phyloP scores from a whole-genome alignment of 257 asterid species.

The Scutellaria baicalensis region DNA sequence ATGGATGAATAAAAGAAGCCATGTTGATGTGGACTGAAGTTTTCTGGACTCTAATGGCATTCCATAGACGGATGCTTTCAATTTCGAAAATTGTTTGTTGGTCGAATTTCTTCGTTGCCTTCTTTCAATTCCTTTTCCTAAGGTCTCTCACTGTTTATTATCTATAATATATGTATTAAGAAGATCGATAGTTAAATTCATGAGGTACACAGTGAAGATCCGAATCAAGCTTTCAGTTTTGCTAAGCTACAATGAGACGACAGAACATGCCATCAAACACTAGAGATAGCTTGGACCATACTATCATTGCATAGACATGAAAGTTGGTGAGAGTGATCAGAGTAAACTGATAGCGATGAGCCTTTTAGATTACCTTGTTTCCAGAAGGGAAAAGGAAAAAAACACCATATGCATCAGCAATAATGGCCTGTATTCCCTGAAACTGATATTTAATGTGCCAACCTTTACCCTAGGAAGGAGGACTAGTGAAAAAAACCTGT shows the following conservation, averaged over 20 bases:
- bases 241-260: background rate
- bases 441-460: conserved; percentile 14
- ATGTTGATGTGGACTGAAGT: conserved; percentile 12
- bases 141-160: background rate
- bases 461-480: conserved; percentile 5
- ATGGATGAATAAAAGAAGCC: conserved; percentile 1
- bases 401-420: conserved; percentile 1
- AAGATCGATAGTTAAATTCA: background rate
- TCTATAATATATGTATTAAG: background rate
- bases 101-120: background rate
- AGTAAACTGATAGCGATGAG: conserved; percentile 1
- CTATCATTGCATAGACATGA: conserved; percentile 7
- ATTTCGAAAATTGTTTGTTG: too few species aligned
- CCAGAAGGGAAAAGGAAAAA: background rate
- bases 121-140: background rate
- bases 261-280: background rate
- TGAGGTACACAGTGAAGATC: background rate
- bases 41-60: background rate
- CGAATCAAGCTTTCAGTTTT: background rate
- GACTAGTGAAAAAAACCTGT: conserved; percentile 11
- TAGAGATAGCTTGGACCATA: background rate
- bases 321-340: conserved; percentile 7
- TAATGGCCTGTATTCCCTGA: conserved; percentile 10
- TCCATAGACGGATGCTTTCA: background rate
- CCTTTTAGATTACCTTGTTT: conserved; percentile 2